These are phyloP conservation scores for Jatropha curcas DNA, from an alignment of 345 rosid genomes.

Conservation along the genomic window DNA sequence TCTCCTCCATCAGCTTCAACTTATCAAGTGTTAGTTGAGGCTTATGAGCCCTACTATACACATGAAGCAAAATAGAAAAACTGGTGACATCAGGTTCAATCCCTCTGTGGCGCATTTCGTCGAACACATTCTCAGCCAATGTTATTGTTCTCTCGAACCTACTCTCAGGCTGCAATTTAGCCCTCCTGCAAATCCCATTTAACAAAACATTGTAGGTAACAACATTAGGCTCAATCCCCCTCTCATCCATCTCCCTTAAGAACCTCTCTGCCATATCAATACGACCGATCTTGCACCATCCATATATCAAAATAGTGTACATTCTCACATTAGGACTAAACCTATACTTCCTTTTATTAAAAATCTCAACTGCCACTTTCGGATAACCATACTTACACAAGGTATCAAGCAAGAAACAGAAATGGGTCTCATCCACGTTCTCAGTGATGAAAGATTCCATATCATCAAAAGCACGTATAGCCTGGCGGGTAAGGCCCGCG, in stretches of 20 bases:
- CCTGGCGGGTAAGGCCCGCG: slow-evolving; percentile 88
- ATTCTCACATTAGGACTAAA: slow-evolving; percentile 45
- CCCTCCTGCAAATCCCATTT: slow-evolving; percentile 79
- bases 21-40: slow-evolving; percentile 69
- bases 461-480: slow-evolving; percentile 74
- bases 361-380: slow-evolving; percentile 61
- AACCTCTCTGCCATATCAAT: slow-evolving; percentile 80
- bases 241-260: slow-evolving; percentile 62
- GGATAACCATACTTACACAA: slow-evolving; percentile 75
- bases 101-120: slow-evolving; percentile 74
- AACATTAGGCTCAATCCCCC: slow-evolving; percentile 62
- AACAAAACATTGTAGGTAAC: slow-evolving; percentile 73
- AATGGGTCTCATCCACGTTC: slow-evolving; percentile 27
- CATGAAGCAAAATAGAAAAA: slow-evolving; percentile 73
- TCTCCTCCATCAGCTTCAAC: slow-evolving; percentile 64
- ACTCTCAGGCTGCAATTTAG: slow-evolving; percentile 65
- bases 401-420: slow-evolving; percentile 69
- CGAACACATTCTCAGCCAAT: slow-evolving; percentile 72
- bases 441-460: slow-evolving; percentile 46
- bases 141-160: slow-evolving; percentile 64
- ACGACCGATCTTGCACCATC: slow-evolving; percentile 74
- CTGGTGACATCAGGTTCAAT: slow-evolving; percentile 83
- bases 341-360: slow-evolving; percentile 48
- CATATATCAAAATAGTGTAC: slow-evolving; percentile 69
- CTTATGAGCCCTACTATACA: slow-evolving; percentile 81